Conservation (phyloP, 106 monocot species). For the Allium cepa region DNA sequence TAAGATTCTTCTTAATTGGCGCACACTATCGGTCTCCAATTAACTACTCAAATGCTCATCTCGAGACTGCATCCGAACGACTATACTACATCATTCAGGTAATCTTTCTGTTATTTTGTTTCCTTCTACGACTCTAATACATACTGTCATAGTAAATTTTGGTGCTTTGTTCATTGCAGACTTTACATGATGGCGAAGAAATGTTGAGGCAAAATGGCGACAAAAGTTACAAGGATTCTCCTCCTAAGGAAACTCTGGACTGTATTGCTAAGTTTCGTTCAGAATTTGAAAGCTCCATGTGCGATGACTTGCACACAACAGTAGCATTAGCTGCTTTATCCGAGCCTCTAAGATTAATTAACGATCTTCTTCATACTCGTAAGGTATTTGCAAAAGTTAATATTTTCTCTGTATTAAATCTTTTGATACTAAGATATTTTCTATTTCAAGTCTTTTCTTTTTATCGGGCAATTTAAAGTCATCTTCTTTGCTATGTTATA, state of each 20-base stretch:
- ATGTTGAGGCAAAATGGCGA: constrained; percentile 25
- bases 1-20: constrained; percentile 90
- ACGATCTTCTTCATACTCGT: constrained; percentile 84
- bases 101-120: neutral
- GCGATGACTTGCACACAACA: constrained; percentile 89
- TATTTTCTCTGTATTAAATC: neutral
- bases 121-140: too few relatives aligned
- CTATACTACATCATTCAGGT: constrained; percentile 96
- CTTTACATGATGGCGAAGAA: constrained; percentile 74
- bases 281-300: constrained; percentile 59
- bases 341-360: constrained; percentile 83
- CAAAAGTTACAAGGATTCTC: constrained; percentile 17
- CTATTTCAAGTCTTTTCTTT: too few relatives aligned
- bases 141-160: too few relatives aligned
- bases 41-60: constrained; percentile 65
- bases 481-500: too few relatives aligned
- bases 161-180: constrained; percentile 32
- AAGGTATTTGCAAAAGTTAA: constrained; percentile 32
- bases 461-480: too few relatives aligned
- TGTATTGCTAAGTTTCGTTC: constrained; percentile 46
- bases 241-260: constrained; percentile 29
- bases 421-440: too few relatives aligned
- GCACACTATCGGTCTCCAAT: constrained; percentile 87
- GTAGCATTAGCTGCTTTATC: constrained; percentile 77
- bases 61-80: constrained; percentile 83